Conservation (phyloP, 2,329 filamentous ascomycete genomes). For the Penicillium sumatraense region DNA sequence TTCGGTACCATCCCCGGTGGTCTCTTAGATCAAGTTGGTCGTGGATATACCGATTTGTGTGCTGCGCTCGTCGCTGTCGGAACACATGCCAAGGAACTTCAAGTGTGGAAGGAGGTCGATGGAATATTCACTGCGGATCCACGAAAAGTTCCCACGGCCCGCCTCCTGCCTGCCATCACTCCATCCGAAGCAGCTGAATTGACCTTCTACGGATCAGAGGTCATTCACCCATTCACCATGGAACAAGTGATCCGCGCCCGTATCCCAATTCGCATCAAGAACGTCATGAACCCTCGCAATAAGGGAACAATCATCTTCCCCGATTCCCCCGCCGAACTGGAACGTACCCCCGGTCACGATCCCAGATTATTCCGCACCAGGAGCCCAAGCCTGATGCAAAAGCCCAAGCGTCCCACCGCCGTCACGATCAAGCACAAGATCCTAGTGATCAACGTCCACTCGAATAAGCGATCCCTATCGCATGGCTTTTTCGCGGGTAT, state of each 20-base stretch:
- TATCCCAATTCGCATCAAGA: constrained; percentile 72
- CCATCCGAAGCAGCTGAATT: constrained; percentile 94
- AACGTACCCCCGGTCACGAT: constrained; percentile 60
- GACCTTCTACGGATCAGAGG: constrained; percentile 92
- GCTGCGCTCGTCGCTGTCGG: constrained; percentile 90
- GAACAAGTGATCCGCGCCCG: constrained; percentile 76
- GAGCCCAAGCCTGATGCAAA: constrained; percentile 54
- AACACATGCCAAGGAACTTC: constrained; percentile 82
- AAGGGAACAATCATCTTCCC: constrained; percentile 73
- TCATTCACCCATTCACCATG: constrained; percentile 99
- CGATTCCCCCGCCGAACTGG: constrained; percentile 63
- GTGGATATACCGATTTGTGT: constrained; percentile 96
- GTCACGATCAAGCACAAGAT: constrained; percentile 98
- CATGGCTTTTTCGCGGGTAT: constrained; percentile 96
- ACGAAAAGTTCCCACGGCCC: constrained; percentile 88
- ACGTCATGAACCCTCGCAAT: constrained; percentile 69
- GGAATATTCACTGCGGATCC: constrained; percentile 89
- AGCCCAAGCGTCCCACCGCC: constrained; percentile 77
- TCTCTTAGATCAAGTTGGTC: constrained; percentile 86
- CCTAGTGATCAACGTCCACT: constrained; percentile 96
- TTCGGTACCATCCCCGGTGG: constrained; percentile 93
- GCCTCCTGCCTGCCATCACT: constrained; percentile 84
- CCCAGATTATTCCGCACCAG: constrained; percentile 56
- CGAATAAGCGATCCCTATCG: constrained; percentile 92
- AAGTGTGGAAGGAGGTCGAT: constrained; percentile 99